Percentiles rank a stretch among this genome's conserved stretches.
Conservation (phyloP, 208 protist species). For the Naegleria lovaniensis region DNA sequence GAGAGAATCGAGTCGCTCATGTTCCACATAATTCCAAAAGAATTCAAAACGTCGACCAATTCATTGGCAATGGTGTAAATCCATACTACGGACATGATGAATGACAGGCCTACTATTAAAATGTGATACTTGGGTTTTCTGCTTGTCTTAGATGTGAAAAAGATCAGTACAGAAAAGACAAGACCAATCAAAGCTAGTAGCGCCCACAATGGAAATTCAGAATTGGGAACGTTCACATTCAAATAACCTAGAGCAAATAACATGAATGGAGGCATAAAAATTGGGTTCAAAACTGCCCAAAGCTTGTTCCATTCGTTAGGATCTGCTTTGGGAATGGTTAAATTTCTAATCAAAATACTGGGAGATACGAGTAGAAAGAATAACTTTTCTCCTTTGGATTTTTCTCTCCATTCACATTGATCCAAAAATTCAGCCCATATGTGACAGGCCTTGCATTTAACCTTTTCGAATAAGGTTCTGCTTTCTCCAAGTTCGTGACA, state of each 20-base stretch:
- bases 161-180: neutral
- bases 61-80: conserved; percentile 36
- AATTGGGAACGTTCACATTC: neutral
- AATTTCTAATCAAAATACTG: neutral
- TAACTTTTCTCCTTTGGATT: neutral
- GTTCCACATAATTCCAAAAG: conserved; percentile 29
- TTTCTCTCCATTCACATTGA: conserved; percentile 13
- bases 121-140: neutral
- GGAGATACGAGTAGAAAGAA: neutral
- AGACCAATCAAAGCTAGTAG: neutral
- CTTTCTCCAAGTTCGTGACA: neutral
- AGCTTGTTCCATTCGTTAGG: conserved; percentile 1
- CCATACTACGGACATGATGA: conserved; percentile 26
- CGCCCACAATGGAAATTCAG: neutral
- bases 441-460: neutral
- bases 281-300: neutral
- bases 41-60: conserved; percentile 25
- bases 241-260: conserved; percentile 1
- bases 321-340: conserved; percentile 24
- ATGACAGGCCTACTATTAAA: neutral
- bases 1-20: conserved; percentile 31
- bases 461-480: neutral
- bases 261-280: conserved; percentile 1
- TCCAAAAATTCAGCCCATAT: neutral
- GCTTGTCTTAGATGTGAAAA: neutral